Conservation (phyloP, 768 basidiomycete species). For the Gloeostereum incarnatum region DNA sequence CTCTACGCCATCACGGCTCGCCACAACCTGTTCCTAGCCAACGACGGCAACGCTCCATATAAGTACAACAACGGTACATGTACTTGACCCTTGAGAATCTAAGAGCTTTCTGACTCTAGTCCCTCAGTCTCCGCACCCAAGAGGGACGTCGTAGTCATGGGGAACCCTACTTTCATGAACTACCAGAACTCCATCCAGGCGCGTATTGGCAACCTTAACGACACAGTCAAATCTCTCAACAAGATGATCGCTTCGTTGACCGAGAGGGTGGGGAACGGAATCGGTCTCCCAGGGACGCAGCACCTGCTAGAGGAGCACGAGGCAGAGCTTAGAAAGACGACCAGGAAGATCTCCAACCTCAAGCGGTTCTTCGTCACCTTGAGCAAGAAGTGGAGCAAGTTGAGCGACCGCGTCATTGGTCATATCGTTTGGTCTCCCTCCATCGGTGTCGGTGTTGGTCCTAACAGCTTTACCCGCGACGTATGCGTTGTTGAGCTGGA, state of each 20-base stretch:
- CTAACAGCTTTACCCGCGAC: constrained; percentile 24
- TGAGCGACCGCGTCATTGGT: constrained; percentile 25
- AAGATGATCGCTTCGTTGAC: constrained; percentile 7
- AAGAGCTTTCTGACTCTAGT: constrained; percentile 17
- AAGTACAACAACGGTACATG: constrained; percentile 17
- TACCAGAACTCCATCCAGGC: constrained; percentile 19
- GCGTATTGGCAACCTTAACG: constrained; percentile 12
- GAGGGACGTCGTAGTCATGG: constrained; percentile 26
- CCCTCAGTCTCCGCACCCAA: constrained; percentile 17
- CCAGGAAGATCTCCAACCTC: constrained; percentile 15
- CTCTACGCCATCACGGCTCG: constrained; percentile 23
- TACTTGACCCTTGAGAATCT: constrained; percentile 14
- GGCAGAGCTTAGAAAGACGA: constrained; percentile 11
- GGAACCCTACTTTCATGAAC: constrained; percentile 17
- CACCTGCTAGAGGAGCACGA: constrained; percentile 9
- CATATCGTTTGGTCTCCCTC: constrained; percentile 26
- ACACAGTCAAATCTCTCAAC: too few species aligned
- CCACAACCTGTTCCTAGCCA: constrained; percentile 19
- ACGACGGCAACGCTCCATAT: constrained; percentile 17
- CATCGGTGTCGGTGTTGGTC: constrained; percentile 16
- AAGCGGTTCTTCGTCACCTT: constrained; percentile 22
- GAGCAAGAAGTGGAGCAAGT: constrained; percentile 20
- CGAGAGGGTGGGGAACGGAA: constrained; percentile 6
- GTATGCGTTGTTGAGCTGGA: constrained; percentile 28
- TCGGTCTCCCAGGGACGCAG: background rate